Base-by-base conservation (phyloP, 2,329 filamentous ascomycete species). In the Dothistroma pini region DNA sequence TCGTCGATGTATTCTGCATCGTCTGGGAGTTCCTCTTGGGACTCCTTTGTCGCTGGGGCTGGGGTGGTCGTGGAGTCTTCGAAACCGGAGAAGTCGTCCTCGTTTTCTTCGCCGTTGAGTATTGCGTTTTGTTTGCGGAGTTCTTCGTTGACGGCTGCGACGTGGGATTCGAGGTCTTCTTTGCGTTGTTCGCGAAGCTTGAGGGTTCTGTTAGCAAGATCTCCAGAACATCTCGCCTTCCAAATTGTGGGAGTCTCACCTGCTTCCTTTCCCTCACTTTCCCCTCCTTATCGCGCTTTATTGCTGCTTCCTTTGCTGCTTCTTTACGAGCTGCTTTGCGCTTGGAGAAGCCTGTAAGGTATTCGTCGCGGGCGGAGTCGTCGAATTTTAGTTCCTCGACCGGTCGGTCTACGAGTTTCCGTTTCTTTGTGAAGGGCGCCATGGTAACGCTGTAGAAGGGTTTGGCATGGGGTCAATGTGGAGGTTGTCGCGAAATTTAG, bases 1-100 rank as follows among this genome's bases (percentile, higher is more conserved):
- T 97, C 95, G 75, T 99, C 95, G 66, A 97, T 85, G 77, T 97
- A 99, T 75, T 97, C 92, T 68, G 93, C 92, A 74, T 96, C 90
- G 68, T 60, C 63, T 6, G 63, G 61, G 0, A 68, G 59, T 41
- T 68, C 65, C 25, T 59, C 66, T 29, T 62, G 57, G 22, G 34
- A 9, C 29, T 61, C 55, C 19, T 44, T 21, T 4, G 47, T 35
- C n/a, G 49, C 47, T 25, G 63, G 55, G 63, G 60, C 35, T 59
- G 57, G 29, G 52, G 55, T 31, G 34, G 47, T 12, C 16, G 57
- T 57, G 31, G 53, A 19, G 14, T 60, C 62, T 9, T 66, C 64
- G n/a, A 67, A 63, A 0, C 66, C 69, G 7, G 57, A 59, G 52
- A 63, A 68, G 12, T 78, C 77, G 8, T 67, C 68, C 12, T 73